phyloP scores from a whole-genome alignment of 1,284 basidiomycete species.

The Microbotryomycetes sp. region DNA sequence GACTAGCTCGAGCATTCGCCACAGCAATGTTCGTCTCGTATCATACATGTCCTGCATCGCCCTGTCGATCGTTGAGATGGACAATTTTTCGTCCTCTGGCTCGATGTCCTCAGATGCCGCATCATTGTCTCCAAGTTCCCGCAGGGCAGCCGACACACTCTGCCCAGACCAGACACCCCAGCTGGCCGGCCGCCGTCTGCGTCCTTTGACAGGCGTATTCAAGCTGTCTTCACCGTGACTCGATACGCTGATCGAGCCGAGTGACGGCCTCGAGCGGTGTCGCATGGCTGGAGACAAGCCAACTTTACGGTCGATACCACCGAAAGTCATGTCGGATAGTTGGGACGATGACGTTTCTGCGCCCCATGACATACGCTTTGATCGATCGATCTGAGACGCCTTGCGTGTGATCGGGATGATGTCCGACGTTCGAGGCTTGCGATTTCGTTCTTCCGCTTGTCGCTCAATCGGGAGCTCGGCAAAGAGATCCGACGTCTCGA shows the following conservation, averaged over 20 bases:
- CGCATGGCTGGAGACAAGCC: neutral
- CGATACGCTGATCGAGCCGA: constrained; percentile 1
- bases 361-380: neutral
- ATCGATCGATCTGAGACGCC: neutral
- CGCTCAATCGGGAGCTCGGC: constrained; percentile 13
- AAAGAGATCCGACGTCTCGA: neutral
- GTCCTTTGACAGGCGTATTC: neutral
- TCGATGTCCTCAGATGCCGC: neutral
- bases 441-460: neutral
- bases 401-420: neutral
- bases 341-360: neutral
- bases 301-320: constrained; percentile 18
- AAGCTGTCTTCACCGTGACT: neutral
- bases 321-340: constrained; percentile 14
- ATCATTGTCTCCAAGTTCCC: neutral
- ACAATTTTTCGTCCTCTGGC: neutral
- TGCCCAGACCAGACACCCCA: constrained; percentile 9
- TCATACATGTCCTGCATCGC: constrained; percentile 6
- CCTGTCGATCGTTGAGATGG: constrained; percentile 6
- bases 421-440: constrained; percentile 3
- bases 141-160: neutral
- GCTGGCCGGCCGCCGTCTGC: constrained; percentile 6
- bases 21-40: constrained; percentile 5
- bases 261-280: constrained; percentile 8
- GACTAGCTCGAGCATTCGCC: constrained; percentile 8